Percentiles rank a stretch among this genome's conserved stretches.
These are phyloP conservation scores for Cyclanthera cordifolia DNA, from an alignment of 306 rosid species.

Conservation along the genomic window DNA sequence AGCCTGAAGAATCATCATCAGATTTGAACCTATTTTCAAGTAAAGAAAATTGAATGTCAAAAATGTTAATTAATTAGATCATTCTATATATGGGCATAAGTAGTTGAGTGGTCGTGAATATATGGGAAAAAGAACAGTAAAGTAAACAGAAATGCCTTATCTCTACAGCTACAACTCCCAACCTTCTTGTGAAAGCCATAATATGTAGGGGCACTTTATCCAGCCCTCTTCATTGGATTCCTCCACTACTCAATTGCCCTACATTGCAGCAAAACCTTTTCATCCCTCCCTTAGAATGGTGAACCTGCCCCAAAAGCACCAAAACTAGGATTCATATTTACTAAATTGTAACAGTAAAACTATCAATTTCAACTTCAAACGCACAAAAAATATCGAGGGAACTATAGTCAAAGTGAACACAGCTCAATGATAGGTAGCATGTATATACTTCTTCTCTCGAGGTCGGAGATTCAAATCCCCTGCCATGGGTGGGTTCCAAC, in stretches of 20 bases:
- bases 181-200: not conserved
- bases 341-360: not conserved
- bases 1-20: not conserved
- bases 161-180: slow-evolving; percentile 1
- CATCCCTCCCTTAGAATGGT: not conserved
- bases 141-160: not conserved
- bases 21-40: not conserved
- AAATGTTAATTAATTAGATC: not conserved
- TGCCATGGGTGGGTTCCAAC: not conserved
- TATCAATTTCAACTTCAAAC: not conserved
- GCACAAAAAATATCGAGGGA: not conserved
- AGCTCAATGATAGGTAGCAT: not conserved
- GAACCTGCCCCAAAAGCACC: not conserved
- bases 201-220: slow-evolving; percentile 8
- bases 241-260: not conserved
- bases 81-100: not conserved
- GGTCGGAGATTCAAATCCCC: not conserved
- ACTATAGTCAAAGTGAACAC: not conserved
- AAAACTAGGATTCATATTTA: not conserved
- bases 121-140: not conserved
- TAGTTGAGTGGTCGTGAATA: not conserved
- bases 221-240: not conserved
- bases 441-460: not conserved
- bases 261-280: not conserved
- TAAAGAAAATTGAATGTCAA: not conserved